Base-by-base conservation (phyloP, 306 rosid species). In the Quercus glauca region DNA sequence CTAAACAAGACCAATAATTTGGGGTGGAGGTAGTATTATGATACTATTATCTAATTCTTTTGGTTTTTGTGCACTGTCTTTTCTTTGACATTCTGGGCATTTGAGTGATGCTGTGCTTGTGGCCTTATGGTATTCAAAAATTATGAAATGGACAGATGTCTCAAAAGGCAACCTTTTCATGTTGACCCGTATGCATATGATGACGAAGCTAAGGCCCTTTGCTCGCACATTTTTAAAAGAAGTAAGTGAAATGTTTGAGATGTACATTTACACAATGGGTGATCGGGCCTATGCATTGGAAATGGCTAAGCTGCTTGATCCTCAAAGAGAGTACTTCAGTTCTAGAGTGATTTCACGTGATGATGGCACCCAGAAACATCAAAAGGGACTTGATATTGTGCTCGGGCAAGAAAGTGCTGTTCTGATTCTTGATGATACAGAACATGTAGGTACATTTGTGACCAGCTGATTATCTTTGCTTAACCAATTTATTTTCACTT, bases 221-320 rank as follows among this genome's bases (percentile, higher is more conserved):
- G 93, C 91, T 28, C 93, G 82, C 64, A 76, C 87, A 12, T 96
- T 96, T 89, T 78, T 93, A 37, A 90, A 90, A 84, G 98, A 93
- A 79, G 96, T 92, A 49, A 91, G 81, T 67, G 88, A 86, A 72
- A 69, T 93, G 83, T 96, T 90, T 51, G 99, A 96, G 68, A 82
- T 93, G 93, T 91, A 93, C 80, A 89, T 96, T 69, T 93, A 96
- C 80, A 96, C 99, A 15, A 93, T 91, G 98, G 97, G 99, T 55
- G 99, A 95, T 64, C 88, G 96, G 60, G 73, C 93, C n/a, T 91
- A 93, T 81, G 99, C 99, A 4, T 67, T 82, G 64, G 93, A 94
- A 86, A 96, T 93, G 99, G 97, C 97, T 19, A 88, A 87, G 85
- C 76, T 96, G 79, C 92, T 96, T 81, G 99, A 96, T 79, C 96